These are phyloP conservation scores for Pichia kluyveri DNA, from an alignment of 805 yeast species.

Conservation along the genomic window DNA sequence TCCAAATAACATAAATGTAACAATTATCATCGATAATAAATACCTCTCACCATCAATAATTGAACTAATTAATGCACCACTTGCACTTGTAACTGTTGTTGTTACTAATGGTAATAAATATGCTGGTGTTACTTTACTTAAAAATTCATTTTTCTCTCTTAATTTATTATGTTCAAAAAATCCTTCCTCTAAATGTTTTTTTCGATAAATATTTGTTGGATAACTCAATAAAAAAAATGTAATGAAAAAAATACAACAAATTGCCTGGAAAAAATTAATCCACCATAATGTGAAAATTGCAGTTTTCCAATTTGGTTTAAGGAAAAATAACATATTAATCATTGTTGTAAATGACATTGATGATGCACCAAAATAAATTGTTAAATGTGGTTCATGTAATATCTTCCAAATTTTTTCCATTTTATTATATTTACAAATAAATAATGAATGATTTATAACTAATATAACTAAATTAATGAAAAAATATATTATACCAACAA, in stretches of 20 bases:
- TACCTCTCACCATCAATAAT: slow-evolving; percentile 20
- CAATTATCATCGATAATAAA: slow-evolving; percentile 42
- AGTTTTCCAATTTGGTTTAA: slow-evolving; percentile 35
- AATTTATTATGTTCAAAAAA: slow-evolving; percentile 2
- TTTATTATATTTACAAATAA: slow-evolving; percentile 30
- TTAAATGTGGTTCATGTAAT: slow-evolving; percentile 34
- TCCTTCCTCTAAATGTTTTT: too few relatives aligned
- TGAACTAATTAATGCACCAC: slow-evolving; percentile 49
- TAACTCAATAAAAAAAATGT: slow-evolving; percentile 38
- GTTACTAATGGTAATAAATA: slow-evolving; percentile 72
- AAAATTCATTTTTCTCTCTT: slow-evolving; percentile 20
- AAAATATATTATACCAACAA: slow-evolving; percentile 54
- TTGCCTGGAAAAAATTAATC: slow-evolving; percentile 47
- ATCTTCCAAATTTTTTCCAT: slow-evolving; percentile 14
- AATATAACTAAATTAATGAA: slow-evolving; percentile 45
- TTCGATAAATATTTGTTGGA: slow-evolving; percentile 1
- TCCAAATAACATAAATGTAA: slow-evolving; percentile 56
- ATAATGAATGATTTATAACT: slow-evolving; percentile 32
- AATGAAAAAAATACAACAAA: slow-evolving; percentile 53
- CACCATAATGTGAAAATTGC: slow-evolving; percentile 65
- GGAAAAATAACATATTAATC: slow-evolving; percentile 42
- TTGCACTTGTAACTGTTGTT: slow-evolving; percentile 63
- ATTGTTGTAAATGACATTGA: slow-evolving; percentile 75
- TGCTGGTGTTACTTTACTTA: slow-evolving; percentile 42
- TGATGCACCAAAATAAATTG: slow-evolving; percentile 66